These are phyloP conservation scores for Falciphora oryzae DNA, from an alignment of 2,329 filamentous ascomycete species.

Conservation along the genomic window DNA sequence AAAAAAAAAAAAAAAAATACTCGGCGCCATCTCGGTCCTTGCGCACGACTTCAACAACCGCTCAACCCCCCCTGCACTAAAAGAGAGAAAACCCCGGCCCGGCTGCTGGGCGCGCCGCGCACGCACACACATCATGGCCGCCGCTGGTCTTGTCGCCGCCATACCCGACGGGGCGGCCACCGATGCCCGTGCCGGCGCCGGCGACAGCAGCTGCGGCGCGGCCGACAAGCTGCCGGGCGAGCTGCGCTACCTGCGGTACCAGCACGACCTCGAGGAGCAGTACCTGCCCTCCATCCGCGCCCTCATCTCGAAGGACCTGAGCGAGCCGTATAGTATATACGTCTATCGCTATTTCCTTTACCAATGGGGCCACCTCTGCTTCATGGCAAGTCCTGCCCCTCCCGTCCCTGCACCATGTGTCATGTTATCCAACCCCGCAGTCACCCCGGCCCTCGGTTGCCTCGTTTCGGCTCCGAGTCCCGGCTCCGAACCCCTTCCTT, in stretches of 20 bases:
- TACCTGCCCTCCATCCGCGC: slow-evolving; percentile 83
- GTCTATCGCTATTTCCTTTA: slow-evolving; percentile 98
- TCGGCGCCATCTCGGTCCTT: not conserved
- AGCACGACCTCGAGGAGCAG: slow-evolving; percentile 52
- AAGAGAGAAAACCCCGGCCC: too few species aligned
- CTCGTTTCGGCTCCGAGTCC: not conserved
- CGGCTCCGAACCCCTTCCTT: too few species aligned
- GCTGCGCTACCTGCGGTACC: slow-evolving; percentile 56
- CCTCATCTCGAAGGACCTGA: slow-evolving; percentile 91
- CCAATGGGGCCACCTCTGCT: slow-evolving; percentile 97
- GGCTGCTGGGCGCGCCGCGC: too few species aligned
- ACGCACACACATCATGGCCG: not conserved
- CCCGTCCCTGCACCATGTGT: not conserved
- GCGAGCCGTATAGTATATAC: slow-evolving; percentile 98
- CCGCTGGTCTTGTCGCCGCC: slow-evolving; percentile 1
- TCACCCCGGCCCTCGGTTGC: not conserved
- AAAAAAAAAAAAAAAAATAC: not conserved
- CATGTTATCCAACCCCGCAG: too few species aligned
- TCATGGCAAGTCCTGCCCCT: slow-evolving; percentile 57
- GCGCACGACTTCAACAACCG: not conserved
- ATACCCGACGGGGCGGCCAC: slow-evolving; percentile 2
- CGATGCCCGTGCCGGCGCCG: slow-evolving; percentile 8
- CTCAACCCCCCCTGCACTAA: too few species aligned
- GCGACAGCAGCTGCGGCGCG: slow-evolving; percentile 25
- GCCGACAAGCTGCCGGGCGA: slow-evolving; percentile 34